A percentile compares a stretch with the other conserved stretches of the same genome.
phyloP scores from a whole-genome alignment of 2,329 filamentous ascomycete species.

The Phialophora verrucosa region DNA sequence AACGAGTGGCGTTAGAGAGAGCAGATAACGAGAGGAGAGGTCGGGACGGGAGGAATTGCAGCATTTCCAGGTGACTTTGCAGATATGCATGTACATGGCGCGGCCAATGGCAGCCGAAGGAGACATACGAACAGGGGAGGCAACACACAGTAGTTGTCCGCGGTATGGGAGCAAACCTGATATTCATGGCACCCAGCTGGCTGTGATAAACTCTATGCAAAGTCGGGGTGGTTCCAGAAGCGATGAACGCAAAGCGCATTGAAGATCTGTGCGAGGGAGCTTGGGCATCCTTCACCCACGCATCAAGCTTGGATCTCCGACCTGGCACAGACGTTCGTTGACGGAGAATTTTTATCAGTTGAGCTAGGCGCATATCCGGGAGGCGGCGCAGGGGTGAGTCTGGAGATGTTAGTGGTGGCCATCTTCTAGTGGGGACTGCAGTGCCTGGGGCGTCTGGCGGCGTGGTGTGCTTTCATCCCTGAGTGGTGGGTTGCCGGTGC shows the following conservation, averaged over 20 bases:
- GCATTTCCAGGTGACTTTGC: conserved; percentile 25
- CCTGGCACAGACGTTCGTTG: conserved; percentile 15
- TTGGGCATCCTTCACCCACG: neutral
- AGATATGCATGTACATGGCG: conserved; percentile 19
- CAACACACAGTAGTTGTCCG: conserved; percentile 1
- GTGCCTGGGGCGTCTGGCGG: neutral
- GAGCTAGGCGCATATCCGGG: conserved; percentile 14
- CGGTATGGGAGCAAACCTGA: conserved; percentile 18
- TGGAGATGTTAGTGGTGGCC: neutral
- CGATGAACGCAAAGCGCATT: neutral
- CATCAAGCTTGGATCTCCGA: conserved; percentile 1
- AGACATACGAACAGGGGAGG: neutral
- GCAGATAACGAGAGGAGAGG: neutral
- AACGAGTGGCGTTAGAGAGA: conserved; percentile 5
- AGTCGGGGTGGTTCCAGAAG: neutral
- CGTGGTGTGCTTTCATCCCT: conserved; percentile 11
- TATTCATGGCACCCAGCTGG: conserved; percentile 16
- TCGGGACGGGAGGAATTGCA: neutral
- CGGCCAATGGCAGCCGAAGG: conserved; percentile 13
- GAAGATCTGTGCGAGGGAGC: conserved; percentile 15
- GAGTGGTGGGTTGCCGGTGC: conserved; percentile 2
- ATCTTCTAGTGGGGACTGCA: neutral
- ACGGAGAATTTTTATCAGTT: conserved; percentile 21
- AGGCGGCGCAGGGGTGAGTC: conserved; percentile 2
- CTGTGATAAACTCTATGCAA: neutral